Conservation (phyloP, 2,329 filamentous ascomycete genomes). For the Sporothrix mexicana region DNA sequence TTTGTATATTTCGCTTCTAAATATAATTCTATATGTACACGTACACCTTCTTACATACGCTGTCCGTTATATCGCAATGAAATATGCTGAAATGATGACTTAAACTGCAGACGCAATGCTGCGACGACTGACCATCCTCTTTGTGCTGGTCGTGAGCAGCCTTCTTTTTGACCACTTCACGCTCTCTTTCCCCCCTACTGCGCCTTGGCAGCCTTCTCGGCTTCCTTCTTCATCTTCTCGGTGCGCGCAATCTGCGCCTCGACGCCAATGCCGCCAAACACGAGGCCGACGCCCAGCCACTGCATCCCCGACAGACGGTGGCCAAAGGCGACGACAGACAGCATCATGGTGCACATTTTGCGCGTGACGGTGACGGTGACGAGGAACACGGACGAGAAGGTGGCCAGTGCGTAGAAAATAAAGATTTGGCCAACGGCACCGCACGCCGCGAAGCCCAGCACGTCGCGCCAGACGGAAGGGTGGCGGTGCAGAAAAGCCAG, state of each 20-base stretch:
- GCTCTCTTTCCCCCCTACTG: conserved; percentile 36
- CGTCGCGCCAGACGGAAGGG: conserved; percentile 82
- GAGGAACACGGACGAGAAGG: conserved; percentile 88
- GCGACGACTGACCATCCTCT: not conserved
- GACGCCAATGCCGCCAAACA: conserved; percentile 93
- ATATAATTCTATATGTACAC: conserved; percentile 2
- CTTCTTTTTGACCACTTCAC: too few species aligned
- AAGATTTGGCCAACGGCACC: conserved; percentile 95
- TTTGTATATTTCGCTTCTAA: not conserved
- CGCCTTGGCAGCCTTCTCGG: conserved; percentile 27
- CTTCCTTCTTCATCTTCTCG: conserved; percentile 82
- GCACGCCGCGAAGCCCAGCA: conserved; percentile 86
- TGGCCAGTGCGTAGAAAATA: conserved; percentile 93
- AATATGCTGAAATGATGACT: not conserved
- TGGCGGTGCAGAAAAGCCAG: conserved; percentile 79
- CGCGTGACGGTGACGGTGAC: conserved; percentile 96
- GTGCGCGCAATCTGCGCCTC: conserved; percentile 80
- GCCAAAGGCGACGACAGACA: conserved; percentile 93
- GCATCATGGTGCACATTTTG: conserved; percentile 99
- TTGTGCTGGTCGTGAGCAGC: too few species aligned
- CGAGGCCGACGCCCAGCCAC: conserved; percentile 88
- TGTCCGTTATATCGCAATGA: not conserved
- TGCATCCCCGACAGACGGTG: conserved; percentile 87
- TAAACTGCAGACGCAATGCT: not conserved
- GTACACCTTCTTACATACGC: not conserved